These are phyloP conservation scores for Breynia disticha DNA, from an alignment of 441 rosid species.

Conservation along the genomic window DNA sequence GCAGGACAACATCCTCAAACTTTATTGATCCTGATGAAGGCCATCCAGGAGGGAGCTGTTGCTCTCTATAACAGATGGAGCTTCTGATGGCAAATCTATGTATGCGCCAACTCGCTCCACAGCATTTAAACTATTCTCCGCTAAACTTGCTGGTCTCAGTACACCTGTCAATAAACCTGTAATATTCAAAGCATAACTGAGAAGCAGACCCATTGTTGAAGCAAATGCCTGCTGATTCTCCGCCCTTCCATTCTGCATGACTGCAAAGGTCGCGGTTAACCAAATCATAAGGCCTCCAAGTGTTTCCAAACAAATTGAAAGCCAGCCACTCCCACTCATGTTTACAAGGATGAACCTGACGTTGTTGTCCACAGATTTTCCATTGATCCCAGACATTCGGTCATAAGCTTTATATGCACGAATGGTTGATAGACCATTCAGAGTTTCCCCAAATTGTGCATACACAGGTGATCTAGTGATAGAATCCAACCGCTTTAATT, in stretches of 20 bases:
- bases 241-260: constrained; percentile 75
- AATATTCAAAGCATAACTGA: constrained; percentile 80
- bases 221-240: constrained; percentile 72
- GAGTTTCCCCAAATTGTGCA: constrained; percentile 94
- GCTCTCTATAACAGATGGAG: constrained; percentile 48
- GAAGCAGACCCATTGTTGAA: constrained; percentile 91
- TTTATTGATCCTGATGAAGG: constrained; percentile 66
- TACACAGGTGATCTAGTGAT: constrained; percentile 89
- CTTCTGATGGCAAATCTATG: constrained; percentile 84
- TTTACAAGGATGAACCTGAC: constrained; percentile 83
- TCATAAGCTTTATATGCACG: constrained; percentile 95
- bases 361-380: constrained; percentile 86
- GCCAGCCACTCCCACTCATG: constrained; percentile 81
- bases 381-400: constrained; percentile 63
- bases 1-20: constrained; percentile 73
- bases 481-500: constrained; percentile 91
- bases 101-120: constrained; percentile 88
- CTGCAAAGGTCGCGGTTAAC: constrained; percentile 91
- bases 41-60: constrained; percentile 81
- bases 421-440: constrained; percentile 81
- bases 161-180: constrained; percentile 65
- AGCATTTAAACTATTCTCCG: constrained; percentile 88
- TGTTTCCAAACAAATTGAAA: constrained; percentile 66
- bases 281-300: constrained; percentile 50
- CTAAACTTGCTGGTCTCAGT: constrained; percentile 77